Conservation (phyloP, 2,329 filamentous ascomycete genomes). For the Sclerotinia subarctica region DNA sequence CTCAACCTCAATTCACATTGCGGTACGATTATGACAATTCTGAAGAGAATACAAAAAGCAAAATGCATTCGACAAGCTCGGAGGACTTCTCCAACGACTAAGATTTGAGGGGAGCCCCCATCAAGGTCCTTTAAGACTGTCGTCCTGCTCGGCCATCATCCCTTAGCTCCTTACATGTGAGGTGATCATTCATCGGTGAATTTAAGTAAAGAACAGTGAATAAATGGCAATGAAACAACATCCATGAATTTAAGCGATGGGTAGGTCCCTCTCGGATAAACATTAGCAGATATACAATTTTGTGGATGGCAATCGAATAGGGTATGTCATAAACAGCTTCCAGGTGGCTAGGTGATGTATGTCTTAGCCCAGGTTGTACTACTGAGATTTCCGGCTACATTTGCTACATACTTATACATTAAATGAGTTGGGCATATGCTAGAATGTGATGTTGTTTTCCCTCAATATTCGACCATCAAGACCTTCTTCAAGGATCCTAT, state of each 20-base stretch:
- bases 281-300: no score
- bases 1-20: neutral
- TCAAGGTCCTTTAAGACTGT: neutral
- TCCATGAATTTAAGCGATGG: neutral
- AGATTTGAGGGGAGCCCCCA: neutral
- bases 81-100: neutral
- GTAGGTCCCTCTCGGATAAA: neutral
- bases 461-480: slow-evolving; percentile 49
- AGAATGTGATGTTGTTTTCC: neutral
- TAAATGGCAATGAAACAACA: neutral
- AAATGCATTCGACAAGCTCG: neutral
- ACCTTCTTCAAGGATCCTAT: slow-evolving; percentile 70
- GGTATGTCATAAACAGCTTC: neutral
- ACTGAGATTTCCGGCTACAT: neutral
- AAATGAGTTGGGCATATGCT: slow-evolving; percentile 27
- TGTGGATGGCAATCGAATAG: neutral
- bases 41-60: neutral
- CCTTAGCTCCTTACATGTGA: neutral
- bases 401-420: slow-evolving; percentile 9
- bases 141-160: neutral
- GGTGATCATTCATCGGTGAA: neutral
- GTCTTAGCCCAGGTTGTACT: neutral
- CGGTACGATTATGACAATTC: neutral
- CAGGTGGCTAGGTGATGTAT: rapidly evolving
- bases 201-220: neutral